Evolutionary conservation across 768 basidiomycete species (phyloP).

Genomic region (Auricularia sp.): DNA sequence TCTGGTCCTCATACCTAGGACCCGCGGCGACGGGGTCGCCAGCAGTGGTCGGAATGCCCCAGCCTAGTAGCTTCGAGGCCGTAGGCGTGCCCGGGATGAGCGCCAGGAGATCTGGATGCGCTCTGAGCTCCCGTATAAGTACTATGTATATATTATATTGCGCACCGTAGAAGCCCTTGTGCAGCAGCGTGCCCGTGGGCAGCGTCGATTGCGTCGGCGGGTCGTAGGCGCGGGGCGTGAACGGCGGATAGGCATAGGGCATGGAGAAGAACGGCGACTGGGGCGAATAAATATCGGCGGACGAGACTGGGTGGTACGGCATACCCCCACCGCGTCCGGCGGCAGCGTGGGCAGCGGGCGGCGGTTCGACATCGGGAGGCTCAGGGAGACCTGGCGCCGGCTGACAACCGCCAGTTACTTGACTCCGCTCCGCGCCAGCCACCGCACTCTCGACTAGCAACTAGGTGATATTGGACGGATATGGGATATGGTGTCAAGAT

Average conservation of each 20-base stretch:
- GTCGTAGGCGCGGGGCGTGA: neutral
- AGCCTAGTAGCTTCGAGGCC: constrained; percentile 55
- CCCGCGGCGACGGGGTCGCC: constrained; percentile 45
- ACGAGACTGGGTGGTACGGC: neutral
- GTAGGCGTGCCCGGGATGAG: constrained; percentile 60
- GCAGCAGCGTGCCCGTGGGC: constrained; percentile 62
- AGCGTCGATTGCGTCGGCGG: constrained; percentile 21
- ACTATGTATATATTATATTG: neutral
- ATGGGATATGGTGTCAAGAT: no score
- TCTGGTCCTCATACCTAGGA: constrained; percentile 55
- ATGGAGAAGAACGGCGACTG: constrained; percentile 1
- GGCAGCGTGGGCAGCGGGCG: neutral
- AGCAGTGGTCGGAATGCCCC: constrained; percentile 30
- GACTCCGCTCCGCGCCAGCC: neutral
- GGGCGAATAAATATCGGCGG: neutral
- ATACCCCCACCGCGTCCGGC: neutral
- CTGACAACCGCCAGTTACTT: neutral
- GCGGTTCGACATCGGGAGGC: neutral
- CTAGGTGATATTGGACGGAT: no score
- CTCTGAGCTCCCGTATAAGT: neutral
- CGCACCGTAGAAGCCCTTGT: constrained; percentile 74
- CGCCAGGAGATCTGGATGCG: constrained; percentile 43
- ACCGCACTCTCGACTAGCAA: neutral
- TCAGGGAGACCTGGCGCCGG: neutral
- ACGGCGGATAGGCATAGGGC: neutral